Base-by-base conservation (phyloP, 441 rosid species). In the Daphne laureola region DNA sequence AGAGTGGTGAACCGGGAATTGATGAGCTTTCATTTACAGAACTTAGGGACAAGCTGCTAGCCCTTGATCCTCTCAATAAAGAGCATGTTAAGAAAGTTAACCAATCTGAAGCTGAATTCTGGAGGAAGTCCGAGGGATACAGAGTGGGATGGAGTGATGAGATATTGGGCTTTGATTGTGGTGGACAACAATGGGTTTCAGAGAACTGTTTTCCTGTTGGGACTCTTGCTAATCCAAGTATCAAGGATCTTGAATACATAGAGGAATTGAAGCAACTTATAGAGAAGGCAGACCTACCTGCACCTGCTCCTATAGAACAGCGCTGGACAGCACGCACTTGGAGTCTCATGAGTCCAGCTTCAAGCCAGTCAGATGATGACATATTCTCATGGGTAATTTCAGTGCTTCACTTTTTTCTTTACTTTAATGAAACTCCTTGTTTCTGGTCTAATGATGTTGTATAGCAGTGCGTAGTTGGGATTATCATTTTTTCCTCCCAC, bases 181-280 rank as follows among this genome's bases (percentile, higher is more conserved):
- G 98, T 64, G 98, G 96, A 59, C 98, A 93, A 67, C 98, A 93
- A 43, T 90, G 97, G 98, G 97, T 93, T 49, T 93, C 96, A 18
- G 98, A 93, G 69, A 85, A 78, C 59, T 90, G 96, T 84, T 87
- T 80, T 71, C 96, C 96, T 59, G 95, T 90, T 51, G 97, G 96
- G 67, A 81, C 89, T 42, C 76, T 83, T n/a, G 56, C 87, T 51
- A 87, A 85, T 55, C 97, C 95, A n/a, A 84, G 73, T 74, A 74
- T 90, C 90, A 90, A 83, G 66, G 99, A 93, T 67, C 86, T 93
- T 52, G 97, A 87, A 63, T 93, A 68, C 74, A 82, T 90, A 65
- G 85, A 90, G 71, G 74, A 82, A 65, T 72, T 93, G 76, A 85
- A 83, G 74, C 54, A 71, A 71, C 85, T 93, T 43, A 87, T 93